A percentile compares a stretch with the other conserved stretches of the same genome.
These are phyloP conservation scores for Cordia subcordata DNA, from an alignment of 257 asterid genomes.

Conservation along the genomic window DNA sequence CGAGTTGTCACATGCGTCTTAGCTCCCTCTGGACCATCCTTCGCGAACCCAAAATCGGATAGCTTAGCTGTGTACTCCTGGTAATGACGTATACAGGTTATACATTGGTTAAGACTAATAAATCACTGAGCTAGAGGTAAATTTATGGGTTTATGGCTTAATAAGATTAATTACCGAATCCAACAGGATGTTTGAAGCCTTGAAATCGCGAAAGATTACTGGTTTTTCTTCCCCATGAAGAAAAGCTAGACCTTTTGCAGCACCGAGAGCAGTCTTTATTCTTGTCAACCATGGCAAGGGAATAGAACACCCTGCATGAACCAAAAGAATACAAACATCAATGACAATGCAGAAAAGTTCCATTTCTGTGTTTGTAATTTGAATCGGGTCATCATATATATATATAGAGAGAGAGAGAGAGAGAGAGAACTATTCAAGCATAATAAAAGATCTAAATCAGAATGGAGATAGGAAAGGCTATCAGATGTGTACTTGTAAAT, in stretches of 20 bases:
- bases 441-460: too few species aligned
- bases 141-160: too few species aligned
- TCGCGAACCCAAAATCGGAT: conserved; percentile 85
- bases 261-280: conserved; percentile 61
- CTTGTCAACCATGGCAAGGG: conserved; percentile 71
- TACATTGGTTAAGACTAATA: neutral
- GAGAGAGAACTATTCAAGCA: too few species aligned
- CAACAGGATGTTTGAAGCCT: conserved; percentile 64
- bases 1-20: conserved; percentile 67
- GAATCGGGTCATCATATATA: too few species aligned
- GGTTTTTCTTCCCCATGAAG: conserved; percentile 76
- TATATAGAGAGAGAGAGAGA: too few species aligned
- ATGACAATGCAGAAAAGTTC: too few species aligned
- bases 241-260: conserved; percentile 80
- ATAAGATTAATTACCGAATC: conserved; percentile 25
- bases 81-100: neutral
- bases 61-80: conserved; percentile 65
- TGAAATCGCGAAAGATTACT: conserved; percentile 72
- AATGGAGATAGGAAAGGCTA: too few species aligned
- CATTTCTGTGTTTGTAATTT: too few species aligned
- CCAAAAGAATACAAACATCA: neutral
- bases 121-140: neutral
- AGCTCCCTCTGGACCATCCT: conserved; percentile 80
- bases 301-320: conserved; percentile 42
- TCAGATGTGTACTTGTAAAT: conserved; percentile 39